Evolutionary conservation across 805 yeast species (phyloP).

Genomic region (Teunomyces stri): DNA sequence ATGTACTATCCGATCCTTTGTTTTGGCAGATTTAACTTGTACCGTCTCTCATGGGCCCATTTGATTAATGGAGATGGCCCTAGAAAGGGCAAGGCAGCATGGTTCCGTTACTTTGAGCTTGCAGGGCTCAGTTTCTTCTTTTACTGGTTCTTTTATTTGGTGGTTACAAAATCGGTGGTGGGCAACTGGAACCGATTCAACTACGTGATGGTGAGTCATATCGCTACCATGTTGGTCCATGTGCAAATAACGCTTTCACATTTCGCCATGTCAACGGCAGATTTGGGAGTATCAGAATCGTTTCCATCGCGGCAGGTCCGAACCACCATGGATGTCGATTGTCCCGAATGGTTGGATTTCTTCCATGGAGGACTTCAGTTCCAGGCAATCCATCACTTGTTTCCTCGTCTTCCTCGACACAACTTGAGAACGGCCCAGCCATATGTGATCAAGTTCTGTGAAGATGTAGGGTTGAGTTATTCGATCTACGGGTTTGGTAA

Average conservation of each 20-base stretch:
- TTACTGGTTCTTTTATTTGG: constrained; percentile 77
- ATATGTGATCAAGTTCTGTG: constrained; percentile 69
- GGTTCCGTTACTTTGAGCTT: constrained; percentile 79
- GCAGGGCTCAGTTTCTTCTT: constrained; percentile 66
- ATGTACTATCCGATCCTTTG: constrained; percentile 75
- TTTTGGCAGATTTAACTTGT: constrained; percentile 84
- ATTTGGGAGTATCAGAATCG: constrained; percentile 75
- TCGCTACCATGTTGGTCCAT: constrained; percentile 87
- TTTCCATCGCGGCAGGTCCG: constrained; percentile 78
- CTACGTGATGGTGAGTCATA: constrained; percentile 70
- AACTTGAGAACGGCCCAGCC: constrained; percentile 77
- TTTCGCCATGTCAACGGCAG: constrained; percentile 91
- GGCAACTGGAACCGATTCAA: constrained; percentile 52
- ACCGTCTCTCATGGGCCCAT: constrained; percentile 78
- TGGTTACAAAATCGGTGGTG: constrained; percentile 52
- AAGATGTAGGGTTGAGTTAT: constrained; percentile 72
- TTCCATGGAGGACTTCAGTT: constrained; percentile 91
- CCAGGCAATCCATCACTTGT: constrained; percentile 87
- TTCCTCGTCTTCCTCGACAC: constrained; percentile 87
- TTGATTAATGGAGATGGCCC: constrained; percentile 78
- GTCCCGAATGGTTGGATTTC: constrained; percentile 90
- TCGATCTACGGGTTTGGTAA: constrained; percentile 80
- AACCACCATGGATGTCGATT: constrained; percentile 93
- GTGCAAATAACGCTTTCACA: constrained; percentile 88
- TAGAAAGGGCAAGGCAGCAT: constrained; percentile 74